phyloP scores from a whole-genome alignment of 2,329 filamentous ascomycete species.

The Talaromyces pinophilus region DNA sequence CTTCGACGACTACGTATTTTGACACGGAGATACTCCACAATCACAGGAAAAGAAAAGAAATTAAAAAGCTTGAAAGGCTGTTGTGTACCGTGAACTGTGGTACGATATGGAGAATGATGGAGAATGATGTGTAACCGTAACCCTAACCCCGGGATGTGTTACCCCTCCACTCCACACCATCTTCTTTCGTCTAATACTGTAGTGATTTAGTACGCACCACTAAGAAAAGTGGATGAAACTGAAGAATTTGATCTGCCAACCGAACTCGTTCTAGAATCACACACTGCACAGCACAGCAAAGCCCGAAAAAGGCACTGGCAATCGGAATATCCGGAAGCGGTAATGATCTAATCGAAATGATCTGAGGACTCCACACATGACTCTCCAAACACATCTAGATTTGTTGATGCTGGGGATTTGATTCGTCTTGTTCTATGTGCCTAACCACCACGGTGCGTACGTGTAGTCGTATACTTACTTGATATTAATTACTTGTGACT shows the following conservation, averaged over 20 bases:
- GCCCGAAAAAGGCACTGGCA: background rate
- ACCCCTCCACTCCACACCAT: conserved; percentile 10
- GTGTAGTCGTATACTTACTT: background rate
- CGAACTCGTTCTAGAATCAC: conserved; percentile 13
- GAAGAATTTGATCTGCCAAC: background rate
- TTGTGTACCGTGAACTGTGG: conserved; percentile 2
- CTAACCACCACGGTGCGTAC: background rate
- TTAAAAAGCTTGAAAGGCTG: conserved; percentile 10
- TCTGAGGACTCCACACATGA: conserved; percentile 4
- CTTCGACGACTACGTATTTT: background rate
- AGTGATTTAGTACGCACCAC: background rate
- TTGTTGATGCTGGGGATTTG: background rate
- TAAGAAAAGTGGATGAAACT: background rate
- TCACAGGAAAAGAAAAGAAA: background rate
- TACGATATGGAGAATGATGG: background rate
- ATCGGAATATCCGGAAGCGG: conserved; percentile 20
- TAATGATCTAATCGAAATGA: conserved; percentile 15
- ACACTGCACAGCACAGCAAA: background rate
- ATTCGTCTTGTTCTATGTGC: background rate
- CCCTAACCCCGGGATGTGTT: conserved; percentile 6
- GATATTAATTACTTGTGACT: background rate
- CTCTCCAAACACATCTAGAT: background rate
- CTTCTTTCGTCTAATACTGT: background rate
- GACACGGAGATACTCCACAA: background rate
- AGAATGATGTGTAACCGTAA: conserved; percentile 11